phyloP scores from a whole-genome alignment of 768 basidiomycete species.

The Podaxis mareebaensis region DNA sequence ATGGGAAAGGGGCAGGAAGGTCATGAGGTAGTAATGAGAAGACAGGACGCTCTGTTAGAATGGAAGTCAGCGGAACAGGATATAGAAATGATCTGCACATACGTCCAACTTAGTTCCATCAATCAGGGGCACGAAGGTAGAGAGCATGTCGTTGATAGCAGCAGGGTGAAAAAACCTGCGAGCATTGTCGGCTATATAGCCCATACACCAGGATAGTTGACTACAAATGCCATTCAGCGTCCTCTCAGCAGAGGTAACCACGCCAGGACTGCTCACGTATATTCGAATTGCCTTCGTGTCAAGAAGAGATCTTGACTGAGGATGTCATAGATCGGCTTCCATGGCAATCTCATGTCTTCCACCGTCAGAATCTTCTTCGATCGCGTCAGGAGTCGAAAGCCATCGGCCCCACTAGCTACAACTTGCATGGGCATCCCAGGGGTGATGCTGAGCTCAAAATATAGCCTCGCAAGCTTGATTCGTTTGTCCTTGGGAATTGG shows the following conservation, averaged over 20 bases:
- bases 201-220: constrained; percentile 78
- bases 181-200: constrained; percentile 63
- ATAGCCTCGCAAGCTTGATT: constrained; percentile 72
- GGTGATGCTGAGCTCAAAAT: constrained; percentile 73
- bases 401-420: constrained; percentile 67
- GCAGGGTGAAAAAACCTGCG: constrained; percentile 89
- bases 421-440: constrained; percentile 76
- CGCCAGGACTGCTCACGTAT: constrained; percentile 50
- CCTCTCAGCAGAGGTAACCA: constrained; percentile 1
- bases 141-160: constrained; percentile 84
- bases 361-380: constrained; percentile 77
- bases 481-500: constrained; percentile 82
- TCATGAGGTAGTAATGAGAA: constrained; percentile 82
- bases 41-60: constrained; percentile 63
- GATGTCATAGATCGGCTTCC: constrained; percentile 76
- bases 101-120: constrained; percentile 77
- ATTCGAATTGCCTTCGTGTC: constrained; percentile 73
- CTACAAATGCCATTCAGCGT: constrained; percentile 33
- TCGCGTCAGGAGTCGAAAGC: constrained; percentile 55
- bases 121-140: constrained; percentile 78
- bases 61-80: constrained; percentile 14
- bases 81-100: constrained; percentile 28
- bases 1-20: constrained; percentile 83
- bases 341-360: constrained; percentile 78
- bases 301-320: constrained; percentile 77